phyloP scores from a whole-genome alignment of 495 filamentous ascomycete species.

The Copromyces sp. region DNA sequence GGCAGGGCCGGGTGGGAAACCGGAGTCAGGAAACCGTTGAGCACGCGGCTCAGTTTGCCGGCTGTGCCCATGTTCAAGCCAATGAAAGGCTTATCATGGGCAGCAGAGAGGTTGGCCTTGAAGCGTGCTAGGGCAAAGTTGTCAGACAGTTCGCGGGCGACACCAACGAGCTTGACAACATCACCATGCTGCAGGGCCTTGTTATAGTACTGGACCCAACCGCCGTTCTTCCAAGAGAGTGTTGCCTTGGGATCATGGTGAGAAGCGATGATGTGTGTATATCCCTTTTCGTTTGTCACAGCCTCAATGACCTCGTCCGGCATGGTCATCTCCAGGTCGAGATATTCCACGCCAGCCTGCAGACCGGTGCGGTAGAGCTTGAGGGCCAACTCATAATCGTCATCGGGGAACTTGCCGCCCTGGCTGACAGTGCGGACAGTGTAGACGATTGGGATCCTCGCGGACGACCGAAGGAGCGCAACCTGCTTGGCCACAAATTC shows the following conservation, averaged over 20 bases:
- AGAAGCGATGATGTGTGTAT: conserved; percentile 77
- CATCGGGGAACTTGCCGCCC: conserved; percentile 81
- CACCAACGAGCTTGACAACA: conserved; percentile 87
- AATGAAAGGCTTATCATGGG: conserved; percentile 73
- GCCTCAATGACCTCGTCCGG: conserved; percentile 59
- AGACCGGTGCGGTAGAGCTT: conserved; percentile 69
- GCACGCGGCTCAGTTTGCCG: conserved; percentile 80
- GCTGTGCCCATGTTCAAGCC: conserved; percentile 90
- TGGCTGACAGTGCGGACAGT: conserved; percentile 80
- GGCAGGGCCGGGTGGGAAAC: conserved; percentile 85
- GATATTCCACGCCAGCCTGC: conserved; percentile 76
- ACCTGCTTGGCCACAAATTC: conserved; percentile 78
- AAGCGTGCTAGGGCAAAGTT: conserved; percentile 81
- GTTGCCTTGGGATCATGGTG: conserved; percentile 79
- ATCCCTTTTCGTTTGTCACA: conserved; percentile 57
- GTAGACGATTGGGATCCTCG: conserved; percentile 84
- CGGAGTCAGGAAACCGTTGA: conserved; percentile 90
- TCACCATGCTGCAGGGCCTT: conserved; percentile 78
- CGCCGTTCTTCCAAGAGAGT: conserved; percentile 79
- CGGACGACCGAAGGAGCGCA: conserved; percentile 61
- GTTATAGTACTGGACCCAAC: conserved; percentile 82
- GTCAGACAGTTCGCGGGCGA: conserved; percentile 66
- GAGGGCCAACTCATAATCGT: conserved; percentile 55
- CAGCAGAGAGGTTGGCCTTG: conserved; percentile 59
- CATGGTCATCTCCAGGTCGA: conserved; percentile 88